These are phyloP conservation scores for Tricholoma terreum DNA, from an alignment of 768 basidiomycete species.

Conservation along the genomic window DNA sequence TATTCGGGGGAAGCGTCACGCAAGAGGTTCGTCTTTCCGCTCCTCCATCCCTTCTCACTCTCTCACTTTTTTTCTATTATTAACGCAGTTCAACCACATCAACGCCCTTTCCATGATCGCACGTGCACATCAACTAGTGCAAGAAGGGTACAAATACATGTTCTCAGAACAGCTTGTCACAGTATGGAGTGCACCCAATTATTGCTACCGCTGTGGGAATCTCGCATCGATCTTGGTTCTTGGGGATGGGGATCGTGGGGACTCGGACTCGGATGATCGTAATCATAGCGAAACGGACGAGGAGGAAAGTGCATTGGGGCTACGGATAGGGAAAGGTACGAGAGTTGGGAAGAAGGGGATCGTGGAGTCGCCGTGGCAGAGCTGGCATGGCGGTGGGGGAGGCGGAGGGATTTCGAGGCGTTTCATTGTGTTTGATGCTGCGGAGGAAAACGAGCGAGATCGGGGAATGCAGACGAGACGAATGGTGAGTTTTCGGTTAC, in stretches of 20 bases:
- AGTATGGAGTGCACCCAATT: conserved; percentile 91
- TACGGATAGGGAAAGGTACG: neutral
- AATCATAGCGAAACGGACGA: neutral
- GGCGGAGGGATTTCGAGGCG: conserved; percentile 31
- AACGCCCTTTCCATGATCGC: conserved; percentile 87
- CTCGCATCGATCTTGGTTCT: conserved; percentile 89
- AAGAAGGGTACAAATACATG: conserved; percentile 97
- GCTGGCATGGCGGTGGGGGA: conserved; percentile 1
- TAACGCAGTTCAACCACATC: conserved; percentile 81
- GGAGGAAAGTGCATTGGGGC: neutral
- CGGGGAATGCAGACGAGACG: conserved; percentile 71
- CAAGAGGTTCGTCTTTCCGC: conserved; percentile 54
- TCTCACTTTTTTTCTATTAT: neutral
- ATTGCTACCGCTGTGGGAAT: conserved; percentile 81
- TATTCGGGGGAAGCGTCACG: conserved; percentile 86
- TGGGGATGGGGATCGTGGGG: conserved; percentile 48
- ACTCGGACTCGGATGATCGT: neutral
- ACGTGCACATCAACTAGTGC: conserved; percentile 94
- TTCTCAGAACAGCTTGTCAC: conserved; percentile 90
- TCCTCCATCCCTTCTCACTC: neutral
- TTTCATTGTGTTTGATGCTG: conserved; percentile 86
- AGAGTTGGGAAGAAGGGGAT: conserved; percentile 5
- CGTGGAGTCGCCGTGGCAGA: neutral
- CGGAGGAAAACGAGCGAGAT: conserved; percentile 86
- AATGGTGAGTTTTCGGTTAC: conserved; percentile 49